phyloP scores from a whole-genome alignment of 169 alveolate species.

The Eimeria acervulina region DNA sequence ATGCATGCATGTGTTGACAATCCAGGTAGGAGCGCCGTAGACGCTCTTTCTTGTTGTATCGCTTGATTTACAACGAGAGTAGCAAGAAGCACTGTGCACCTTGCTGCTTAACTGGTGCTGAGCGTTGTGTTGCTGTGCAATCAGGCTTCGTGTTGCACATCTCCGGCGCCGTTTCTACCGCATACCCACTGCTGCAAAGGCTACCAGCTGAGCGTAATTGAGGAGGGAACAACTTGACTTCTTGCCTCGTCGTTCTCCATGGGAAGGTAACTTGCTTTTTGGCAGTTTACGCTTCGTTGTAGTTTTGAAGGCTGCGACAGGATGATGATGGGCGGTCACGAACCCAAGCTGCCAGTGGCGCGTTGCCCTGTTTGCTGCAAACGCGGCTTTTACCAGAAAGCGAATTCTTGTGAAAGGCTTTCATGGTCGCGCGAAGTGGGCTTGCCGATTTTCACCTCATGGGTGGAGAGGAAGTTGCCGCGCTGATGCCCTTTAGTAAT shows the following conservation, averaged over 20 bases:
- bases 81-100: background rate
- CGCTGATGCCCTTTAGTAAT: background rate
- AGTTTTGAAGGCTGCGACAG: background rate
- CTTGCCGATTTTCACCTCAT: background rate
- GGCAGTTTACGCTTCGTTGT: background rate
- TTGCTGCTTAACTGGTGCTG: no score
- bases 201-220: background rate
- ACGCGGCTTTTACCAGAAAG: background rate
- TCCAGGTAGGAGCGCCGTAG: background rate
- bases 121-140: background rate
- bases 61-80: background rate
- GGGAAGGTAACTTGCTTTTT: background rate
- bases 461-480: no score
- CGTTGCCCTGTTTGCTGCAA: background rate
- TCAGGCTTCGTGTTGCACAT: constrained; percentile 74
- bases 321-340: background rate
- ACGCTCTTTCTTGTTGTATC: background rate
- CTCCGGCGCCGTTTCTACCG: constrained; percentile 59
- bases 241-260: background rate
- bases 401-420: background rate
- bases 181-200: constrained; percentile 28
- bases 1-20: background rate
- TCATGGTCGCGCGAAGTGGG: background rate
- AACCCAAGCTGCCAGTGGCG: background rate
- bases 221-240: background rate